These are phyloP conservation scores for Castanea crenata DNA, from an alignment of 306 rosid genomes.

Conservation along the genomic window DNA sequence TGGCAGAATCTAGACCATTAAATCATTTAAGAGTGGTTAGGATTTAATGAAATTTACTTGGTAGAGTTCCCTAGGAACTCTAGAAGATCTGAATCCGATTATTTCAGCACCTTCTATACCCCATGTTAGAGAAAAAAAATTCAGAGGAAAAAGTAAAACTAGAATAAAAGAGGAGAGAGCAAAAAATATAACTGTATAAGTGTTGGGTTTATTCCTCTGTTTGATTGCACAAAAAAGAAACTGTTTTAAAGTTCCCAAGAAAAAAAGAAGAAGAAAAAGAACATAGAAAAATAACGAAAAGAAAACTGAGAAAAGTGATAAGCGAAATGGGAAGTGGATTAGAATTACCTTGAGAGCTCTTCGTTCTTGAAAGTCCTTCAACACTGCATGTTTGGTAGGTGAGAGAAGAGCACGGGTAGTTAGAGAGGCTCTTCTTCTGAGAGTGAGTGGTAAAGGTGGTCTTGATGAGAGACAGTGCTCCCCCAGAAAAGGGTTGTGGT, in stretches of 20 bases:
- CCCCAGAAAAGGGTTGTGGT: constrained; percentile 37
- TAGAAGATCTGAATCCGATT: too few relatives aligned
- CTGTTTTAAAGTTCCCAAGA: too few relatives aligned
- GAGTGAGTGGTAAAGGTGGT: constrained; percentile 35
- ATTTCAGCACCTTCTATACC: background rate
- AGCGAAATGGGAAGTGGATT: background rate
- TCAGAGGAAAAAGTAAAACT: background rate
- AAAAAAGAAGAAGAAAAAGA: too few relatives aligned
- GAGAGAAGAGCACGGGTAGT: constrained; percentile 48
- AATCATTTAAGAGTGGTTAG: too few relatives aligned
- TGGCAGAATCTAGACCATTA: too few relatives aligned
- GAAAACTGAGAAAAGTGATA: background rate
- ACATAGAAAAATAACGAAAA: too few relatives aligned
- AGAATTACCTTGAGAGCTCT: constrained; percentile 77
- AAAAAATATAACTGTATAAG: too few relatives aligned
- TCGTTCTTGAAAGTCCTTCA: constrained; percentile 63
- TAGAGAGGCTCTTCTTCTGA: constrained; percentile 38
- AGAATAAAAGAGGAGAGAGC: background rate
- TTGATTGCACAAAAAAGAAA: too few relatives aligned
- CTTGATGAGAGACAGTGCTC: constrained; percentile 19
- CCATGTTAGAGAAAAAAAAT: background rate
- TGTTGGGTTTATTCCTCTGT: too few relatives aligned
- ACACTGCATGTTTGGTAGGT: constrained; percentile 49
- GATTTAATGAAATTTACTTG: too few relatives aligned
- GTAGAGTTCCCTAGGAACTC: too few relatives aligned